These are phyloP conservation scores for Candida sp. DNA, from an alignment of 1,139 yeast species.

Conservation along the genomic window DNA sequence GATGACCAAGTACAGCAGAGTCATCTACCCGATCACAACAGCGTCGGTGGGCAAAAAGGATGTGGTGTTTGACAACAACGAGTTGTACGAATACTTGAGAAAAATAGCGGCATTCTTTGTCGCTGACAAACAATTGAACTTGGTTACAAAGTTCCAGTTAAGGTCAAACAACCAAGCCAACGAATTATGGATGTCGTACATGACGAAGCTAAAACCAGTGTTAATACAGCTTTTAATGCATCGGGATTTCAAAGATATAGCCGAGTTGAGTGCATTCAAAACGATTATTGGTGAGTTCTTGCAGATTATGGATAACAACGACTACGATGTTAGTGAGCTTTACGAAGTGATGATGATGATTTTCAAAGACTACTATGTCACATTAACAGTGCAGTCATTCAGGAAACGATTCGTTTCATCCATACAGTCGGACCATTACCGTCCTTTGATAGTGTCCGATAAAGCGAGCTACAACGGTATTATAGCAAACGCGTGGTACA, in stretches of 20 bases:
- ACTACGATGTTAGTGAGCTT: conserved; percentile 62
- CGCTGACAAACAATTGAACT: conserved; percentile 69
- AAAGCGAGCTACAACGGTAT: conserved; percentile 64
- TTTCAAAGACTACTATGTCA: conserved; percentile 64
- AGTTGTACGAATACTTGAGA: conserved; percentile 57
- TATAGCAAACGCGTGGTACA: conserved; percentile 72
- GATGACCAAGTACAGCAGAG: conserved; percentile 69
- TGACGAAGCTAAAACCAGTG: conserved; percentile 62
- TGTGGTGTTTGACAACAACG: conserved; percentile 25
- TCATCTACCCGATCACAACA: conserved; percentile 67
- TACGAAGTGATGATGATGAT: conserved; percentile 65
- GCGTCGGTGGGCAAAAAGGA: conserved; percentile 25
- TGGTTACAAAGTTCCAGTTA: conserved; percentile 58
- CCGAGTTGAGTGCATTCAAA: conserved; percentile 44
- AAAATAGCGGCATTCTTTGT: conserved; percentile 79
- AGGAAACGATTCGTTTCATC: conserved; percentile 62
- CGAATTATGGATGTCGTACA: conserved; percentile 80
- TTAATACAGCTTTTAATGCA: conserved; percentile 39
- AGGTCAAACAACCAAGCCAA: conserved; percentile 62
- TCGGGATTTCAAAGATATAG: conserved; percentile 29
- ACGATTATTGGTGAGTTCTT: conserved; percentile 72
- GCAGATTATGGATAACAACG: conserved; percentile 78
- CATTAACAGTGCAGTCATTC: conserved; percentile 59
- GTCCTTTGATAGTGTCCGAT: conserved; percentile 79
- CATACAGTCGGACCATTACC: conserved; percentile 82